These are phyloP conservation scores for Pythium monospermum DNA, from an alignment of 352 stramenopile species.

Conservation along the genomic window DNA sequence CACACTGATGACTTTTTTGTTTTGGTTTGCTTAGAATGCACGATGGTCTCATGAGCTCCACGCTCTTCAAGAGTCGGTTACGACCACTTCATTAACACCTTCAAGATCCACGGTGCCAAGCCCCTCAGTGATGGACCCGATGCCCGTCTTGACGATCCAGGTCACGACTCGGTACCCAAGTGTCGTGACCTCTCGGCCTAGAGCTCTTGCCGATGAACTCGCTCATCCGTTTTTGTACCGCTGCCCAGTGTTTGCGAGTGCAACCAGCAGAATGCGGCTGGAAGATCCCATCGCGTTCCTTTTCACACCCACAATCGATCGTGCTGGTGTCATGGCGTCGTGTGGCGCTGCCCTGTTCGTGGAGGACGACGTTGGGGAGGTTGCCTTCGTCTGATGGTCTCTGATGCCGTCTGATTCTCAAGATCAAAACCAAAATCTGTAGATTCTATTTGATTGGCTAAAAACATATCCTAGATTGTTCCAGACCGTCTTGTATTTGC, in stretches of 20 bases:
- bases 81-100: neutral
- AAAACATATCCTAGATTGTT: no score
- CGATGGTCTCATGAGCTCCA: constrained; percentile 20
- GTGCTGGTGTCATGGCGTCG: constrained; percentile 22
- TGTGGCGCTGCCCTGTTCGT: constrained; percentile 14
- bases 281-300: constrained; percentile 35
- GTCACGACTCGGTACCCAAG: neutral
- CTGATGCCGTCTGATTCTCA: no score
- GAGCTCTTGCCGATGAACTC: neutral
- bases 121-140: neutral
- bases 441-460: no score
- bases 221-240: constrained; percentile 9
- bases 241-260: constrained; percentile 38
- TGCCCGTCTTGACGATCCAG: constrained; percentile 14
- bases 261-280: constrained; percentile 19
- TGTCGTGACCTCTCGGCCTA: neutral
- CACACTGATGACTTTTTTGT: neutral
- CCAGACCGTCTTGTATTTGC: no score
- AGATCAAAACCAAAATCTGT: no score
- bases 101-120: neutral
- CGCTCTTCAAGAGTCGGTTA: constrained; percentile 14
- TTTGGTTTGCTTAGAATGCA: constrained; percentile 28
- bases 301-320: constrained; percentile 29
- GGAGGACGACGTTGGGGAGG: neutral
- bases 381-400: no score